Conservation (phyloP, 2,329 filamentous ascomycete species). For the Venturia asperata region DNA sequence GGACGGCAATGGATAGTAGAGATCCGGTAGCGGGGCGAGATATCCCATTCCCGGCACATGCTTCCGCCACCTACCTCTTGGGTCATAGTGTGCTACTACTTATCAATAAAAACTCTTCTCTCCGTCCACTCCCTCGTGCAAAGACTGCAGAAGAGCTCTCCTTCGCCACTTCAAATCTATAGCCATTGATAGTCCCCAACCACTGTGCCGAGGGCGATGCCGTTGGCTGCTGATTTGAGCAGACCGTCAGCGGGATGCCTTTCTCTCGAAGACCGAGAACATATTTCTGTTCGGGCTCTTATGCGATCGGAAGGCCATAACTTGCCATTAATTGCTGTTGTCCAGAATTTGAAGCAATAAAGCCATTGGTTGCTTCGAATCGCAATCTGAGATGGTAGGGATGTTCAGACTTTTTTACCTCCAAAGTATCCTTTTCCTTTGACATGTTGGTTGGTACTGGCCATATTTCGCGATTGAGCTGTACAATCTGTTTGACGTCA, state of each 20-base stretch:
- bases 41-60: background rate
- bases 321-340: too few species aligned
- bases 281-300: background rate
- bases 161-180: background rate
- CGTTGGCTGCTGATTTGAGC: background rate
- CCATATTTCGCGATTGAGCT: background rate
- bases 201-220: background rate
- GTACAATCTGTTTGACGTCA: background rate
- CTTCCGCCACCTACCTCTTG: slow-evolving; percentile 1
- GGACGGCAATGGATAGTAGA: background rate
- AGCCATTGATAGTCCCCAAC: background rate
- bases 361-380: background rate
- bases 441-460: background rate
- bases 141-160: background rate
- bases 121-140: background rate
- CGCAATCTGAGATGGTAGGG: background rate
- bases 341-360: background rate
- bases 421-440: background rate
- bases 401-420: background rate
- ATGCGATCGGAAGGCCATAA: background rate
- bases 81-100: background rate
- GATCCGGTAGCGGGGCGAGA: background rate
- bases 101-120: background rate
- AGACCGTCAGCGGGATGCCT: background rate
- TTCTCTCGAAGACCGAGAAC: background rate